A percentile compares a stretch with the other conserved stretches of the same genome.
phyloP scores from a whole-genome alignment of 1,284 basidiomycete genomes.

The Ustilago xerochloae region DNA sequence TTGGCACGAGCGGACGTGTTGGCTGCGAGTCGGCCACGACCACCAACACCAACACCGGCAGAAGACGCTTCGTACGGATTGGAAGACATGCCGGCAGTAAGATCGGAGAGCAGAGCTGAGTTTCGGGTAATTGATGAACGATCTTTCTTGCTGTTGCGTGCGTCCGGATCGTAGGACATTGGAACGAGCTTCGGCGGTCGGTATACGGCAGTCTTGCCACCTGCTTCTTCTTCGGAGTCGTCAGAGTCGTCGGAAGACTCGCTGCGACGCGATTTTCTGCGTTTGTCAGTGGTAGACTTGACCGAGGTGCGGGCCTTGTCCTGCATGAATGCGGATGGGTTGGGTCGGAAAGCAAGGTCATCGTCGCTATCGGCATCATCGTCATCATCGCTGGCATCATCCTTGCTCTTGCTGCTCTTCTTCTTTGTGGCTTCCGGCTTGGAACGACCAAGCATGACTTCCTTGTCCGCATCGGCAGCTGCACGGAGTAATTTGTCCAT shows the following conservation, averaged over 20 bases:
- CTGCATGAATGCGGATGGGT: conserved; percentile 72
- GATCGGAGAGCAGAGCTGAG: conserved; percentile 61
- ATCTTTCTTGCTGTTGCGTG: conserved; percentile 70
- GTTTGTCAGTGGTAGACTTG: conserved; percentile 43
- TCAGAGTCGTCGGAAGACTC: conserved; percentile 67
- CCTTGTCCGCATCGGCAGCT: conserved; percentile 49
- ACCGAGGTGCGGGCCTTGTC: conserved; percentile 34
- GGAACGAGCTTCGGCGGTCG: conserved; percentile 91
- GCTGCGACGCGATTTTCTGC: conserved; percentile 38
- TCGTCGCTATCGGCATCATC: conserved; percentile 72
- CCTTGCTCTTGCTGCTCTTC: conserved; percentile 19
- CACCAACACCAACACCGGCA: conserved; percentile 59
- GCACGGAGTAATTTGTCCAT: conserved; percentile 79
- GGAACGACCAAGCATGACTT: conserved; percentile 29
- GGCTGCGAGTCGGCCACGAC: conserved; percentile 38
- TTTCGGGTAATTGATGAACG: conserved; percentile 47
- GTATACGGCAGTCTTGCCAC: conserved; percentile 74
- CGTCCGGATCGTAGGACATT: conserved; percentile 82
- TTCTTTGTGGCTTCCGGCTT: conserved; percentile 8
- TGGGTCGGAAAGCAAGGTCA: conserved; percentile 90
- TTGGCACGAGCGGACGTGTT: conserved; percentile 74
- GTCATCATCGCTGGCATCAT: conserved; percentile 66
- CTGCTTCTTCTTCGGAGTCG: conserved; percentile 35
- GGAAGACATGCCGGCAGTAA: conserved; percentile 61
- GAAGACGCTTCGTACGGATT: conserved; percentile 64